Conservation (phyloP, 1,284 basidiomycete genomes). For the Xanthoconium separans region DNA sequence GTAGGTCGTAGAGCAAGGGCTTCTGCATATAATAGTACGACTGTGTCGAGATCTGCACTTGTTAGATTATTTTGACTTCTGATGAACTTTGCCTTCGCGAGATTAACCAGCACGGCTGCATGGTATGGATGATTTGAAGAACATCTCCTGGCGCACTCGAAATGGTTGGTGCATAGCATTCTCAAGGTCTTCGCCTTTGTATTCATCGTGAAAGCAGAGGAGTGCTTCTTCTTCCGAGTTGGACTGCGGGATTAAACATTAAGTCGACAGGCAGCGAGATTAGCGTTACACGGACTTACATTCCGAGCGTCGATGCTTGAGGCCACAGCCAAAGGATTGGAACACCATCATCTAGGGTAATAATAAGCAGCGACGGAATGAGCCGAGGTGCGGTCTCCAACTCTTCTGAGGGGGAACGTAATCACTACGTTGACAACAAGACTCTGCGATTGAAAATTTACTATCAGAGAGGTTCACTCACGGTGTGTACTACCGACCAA, state of each 20-base stretch:
- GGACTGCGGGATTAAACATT: background rate
- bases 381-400: background rate
- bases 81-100: conserved; percentile 7
- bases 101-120: conserved; percentile 7
- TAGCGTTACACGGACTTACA: background rate
- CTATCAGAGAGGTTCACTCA: background rate
- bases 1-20: background rate
- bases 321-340: no score
- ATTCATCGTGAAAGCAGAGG: background rate
- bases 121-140: background rate
- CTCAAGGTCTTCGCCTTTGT: background rate
- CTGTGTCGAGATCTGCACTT: background rate
- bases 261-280: background rate
- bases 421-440: background rate
- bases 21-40: conserved; percentile 1
- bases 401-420: background rate
- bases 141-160: background rate
- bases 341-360: background rate
- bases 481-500: background rate
- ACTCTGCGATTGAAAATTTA: background rate
- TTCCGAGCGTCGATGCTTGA: background rate
- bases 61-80: background rate
- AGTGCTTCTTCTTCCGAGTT: background rate
- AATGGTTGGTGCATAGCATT: conserved; percentile 5
- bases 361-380: background rate